Evolutionary conservation across 1,284 basidiomycete species (phyloP).

Genomic region (Stygiomarasmius scandens): DNA sequence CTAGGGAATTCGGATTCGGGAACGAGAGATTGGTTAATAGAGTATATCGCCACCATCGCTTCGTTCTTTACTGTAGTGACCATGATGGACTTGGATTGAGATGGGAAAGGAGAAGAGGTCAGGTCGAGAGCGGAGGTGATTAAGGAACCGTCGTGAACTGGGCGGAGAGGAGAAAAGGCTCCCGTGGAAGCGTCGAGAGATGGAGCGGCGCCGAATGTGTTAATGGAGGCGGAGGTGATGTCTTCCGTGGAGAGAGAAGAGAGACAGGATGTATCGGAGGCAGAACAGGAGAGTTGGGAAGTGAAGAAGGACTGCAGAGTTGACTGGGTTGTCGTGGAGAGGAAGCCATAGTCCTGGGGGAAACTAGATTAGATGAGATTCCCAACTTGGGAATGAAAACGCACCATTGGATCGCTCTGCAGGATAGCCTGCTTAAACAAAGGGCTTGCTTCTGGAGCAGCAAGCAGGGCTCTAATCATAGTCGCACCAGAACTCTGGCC

Average conservation of each 20-base stretch:
- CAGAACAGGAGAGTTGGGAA: conserved; percentile 47
- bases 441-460: conserved; percentile 62
- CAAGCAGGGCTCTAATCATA: conserved; percentile 77
- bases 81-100: conserved; percentile 64
- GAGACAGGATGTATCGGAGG: conserved; percentile 53
- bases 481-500: conserved; percentile 88
- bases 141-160: conserved; percentile 60
- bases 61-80: conserved; percentile 74
- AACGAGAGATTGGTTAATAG: conserved; percentile 33
- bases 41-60: conserved; percentile 63
- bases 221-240: conserved; percentile 53
- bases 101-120: conserved; percentile 50
- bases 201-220: conserved; percentile 43
- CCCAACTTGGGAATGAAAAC: conserved; percentile 24
- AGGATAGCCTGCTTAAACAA: conserved; percentile 77
- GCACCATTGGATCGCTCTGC: conserved; percentile 85
- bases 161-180: conserved; percentile 58
- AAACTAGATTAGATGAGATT: neutral
- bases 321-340: conserved; percentile 54
- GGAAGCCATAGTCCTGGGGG: conserved; percentile 72
- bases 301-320: conserved; percentile 60
- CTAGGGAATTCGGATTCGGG: conserved; percentile 42
- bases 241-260: conserved; percentile 48
- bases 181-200: conserved; percentile 52
- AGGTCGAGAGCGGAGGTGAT: conserved; percentile 63